Evolutionary conservation across 1,139 yeast species (phyloP).

Genomic region (Pichia sp.): DNA sequence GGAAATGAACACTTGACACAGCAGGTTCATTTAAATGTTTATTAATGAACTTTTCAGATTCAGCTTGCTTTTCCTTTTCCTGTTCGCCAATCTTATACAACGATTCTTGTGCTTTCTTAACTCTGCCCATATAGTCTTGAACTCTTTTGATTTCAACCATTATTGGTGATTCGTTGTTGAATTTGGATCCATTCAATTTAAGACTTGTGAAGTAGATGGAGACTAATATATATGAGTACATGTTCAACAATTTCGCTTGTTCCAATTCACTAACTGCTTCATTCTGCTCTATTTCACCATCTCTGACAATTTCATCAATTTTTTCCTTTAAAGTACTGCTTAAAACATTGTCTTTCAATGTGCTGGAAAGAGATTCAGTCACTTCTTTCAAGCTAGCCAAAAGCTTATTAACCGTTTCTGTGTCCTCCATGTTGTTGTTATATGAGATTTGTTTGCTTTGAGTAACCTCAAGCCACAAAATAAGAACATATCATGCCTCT

Average conservation of each 20-base stretch:
- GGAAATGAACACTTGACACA: slow-evolving; percentile 55
- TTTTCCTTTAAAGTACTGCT: slow-evolving; percentile 13
- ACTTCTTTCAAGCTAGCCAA: slow-evolving; percentile 1
- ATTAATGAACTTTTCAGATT: slow-evolving; percentile 41
- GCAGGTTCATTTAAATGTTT: slow-evolving; percentile 54
- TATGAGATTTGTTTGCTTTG: no score
- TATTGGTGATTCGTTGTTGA: slow-evolving; percentile 55
- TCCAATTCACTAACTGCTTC: slow-evolving; percentile 17
- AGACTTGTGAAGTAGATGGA: slow-evolving; percentile 55
- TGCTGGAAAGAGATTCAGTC: not conserved
- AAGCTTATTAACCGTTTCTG: slow-evolving; percentile 8
- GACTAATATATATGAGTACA: slow-evolving; percentile 44
- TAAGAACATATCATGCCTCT: no score
- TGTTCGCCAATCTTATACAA: slow-evolving; percentile 24
- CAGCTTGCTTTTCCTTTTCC: slow-evolving; percentile 24
- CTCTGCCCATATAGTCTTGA: slow-evolving; percentile 64
- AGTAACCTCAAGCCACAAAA: no score
- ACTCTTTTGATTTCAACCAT: slow-evolving; percentile 71
- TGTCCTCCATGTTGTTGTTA: slow-evolving; percentile 6
- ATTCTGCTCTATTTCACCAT: slow-evolving; percentile 9
- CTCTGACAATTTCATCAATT: slow-evolving; percentile 13
- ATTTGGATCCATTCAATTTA: slow-evolving; percentile 56
- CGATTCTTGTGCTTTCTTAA: slow-evolving; percentile 42
- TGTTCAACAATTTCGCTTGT: slow-evolving; percentile 26
- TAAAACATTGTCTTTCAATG: slow-evolving; percentile 11